Evolutionary conservation across 306 rosid genomes (phyloP).

Genomic region (Citrullus mucosospermus): DNA sequence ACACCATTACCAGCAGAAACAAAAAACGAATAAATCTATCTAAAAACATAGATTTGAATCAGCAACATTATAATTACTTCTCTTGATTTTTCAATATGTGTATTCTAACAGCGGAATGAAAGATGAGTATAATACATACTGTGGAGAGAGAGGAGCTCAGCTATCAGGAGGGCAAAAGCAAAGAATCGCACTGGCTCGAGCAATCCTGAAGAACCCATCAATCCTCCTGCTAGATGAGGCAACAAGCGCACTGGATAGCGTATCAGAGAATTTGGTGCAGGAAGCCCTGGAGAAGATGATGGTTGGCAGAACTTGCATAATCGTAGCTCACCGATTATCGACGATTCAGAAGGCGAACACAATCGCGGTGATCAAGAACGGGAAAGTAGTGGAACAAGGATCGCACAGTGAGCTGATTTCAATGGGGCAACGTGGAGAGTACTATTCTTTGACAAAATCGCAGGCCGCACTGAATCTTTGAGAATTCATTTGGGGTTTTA

Average conservation of each 20-base stretch:
- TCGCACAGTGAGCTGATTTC: slow-evolving; percentile 65
- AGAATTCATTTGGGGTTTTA: not conserved
- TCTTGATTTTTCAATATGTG: not conserved
- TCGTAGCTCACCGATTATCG: slow-evolving; percentile 64
- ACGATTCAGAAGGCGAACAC: slow-evolving; percentile 58
- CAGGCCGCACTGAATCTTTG: slow-evolving; percentile 22
- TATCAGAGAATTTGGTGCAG: slow-evolving; percentile 57
- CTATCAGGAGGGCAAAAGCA: slow-evolving; percentile 93
- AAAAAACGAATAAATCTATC: not conserved
- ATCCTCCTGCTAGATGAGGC: slow-evolving; percentile 82
- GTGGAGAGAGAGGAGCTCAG: slow-evolving; percentile 88
- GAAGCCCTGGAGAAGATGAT: slow-evolving; percentile 77
- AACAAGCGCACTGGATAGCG: slow-evolving; percentile 87
- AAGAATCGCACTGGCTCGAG: slow-evolving; percentile 74
- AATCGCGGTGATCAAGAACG: slow-evolving; percentile 62
- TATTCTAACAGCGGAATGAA: slow-evolving; percentile 53
- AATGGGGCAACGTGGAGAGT: slow-evolving; percentile 40
- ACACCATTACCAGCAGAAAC: not conserved
- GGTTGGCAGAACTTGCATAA: slow-evolving; percentile 63
- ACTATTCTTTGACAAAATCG: slow-evolving; percentile 41
- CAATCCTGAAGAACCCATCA: slow-evolving; percentile 66
- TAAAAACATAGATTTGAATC: not conserved
- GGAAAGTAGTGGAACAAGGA: slow-evolving; percentile 69
- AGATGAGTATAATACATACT: slow-evolving; percentile 60
- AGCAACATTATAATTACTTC: not conserved